Base-by-base conservation (phyloP, 2,329 filamentous ascomycete genomes). In the Calonectria leucothoes region DNA sequence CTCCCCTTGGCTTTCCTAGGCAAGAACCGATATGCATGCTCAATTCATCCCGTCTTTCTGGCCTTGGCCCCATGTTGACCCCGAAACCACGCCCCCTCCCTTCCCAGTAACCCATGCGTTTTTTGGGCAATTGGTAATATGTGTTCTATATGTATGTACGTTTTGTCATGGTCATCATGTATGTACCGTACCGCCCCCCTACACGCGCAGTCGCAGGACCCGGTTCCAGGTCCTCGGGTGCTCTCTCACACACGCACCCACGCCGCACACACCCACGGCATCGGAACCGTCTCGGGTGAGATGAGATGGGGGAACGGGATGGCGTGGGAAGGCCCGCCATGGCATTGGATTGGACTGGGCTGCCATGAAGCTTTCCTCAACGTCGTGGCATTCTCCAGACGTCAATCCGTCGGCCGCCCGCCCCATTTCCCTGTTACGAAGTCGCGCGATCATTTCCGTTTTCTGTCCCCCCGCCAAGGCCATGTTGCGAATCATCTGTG, bases 151-250 rank as follows among this genome's bases (percentile, higher is more conserved):
- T 61, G 52, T 69, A 61, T 45, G 66, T 49, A 51, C 39, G 52
- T 67, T 31, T 67, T n/a, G 48, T 23, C 31, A 63, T 63, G 57
- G 35, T 63, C 52, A 63, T 63, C 35, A 63, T 63, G 51, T 61
- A 49, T 45, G 33, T 52, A 33, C 51, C 17, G 52, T 48, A 25
- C 37, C 52, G 25, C 37, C 51, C 52, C 48, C 52, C 31, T 57
- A 57, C 52, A 57, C 66, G 66, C 37, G 29, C 37, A 42, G 25
- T 68, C 51, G 69, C 69, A 71, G 70, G 70, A 57, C 64, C 70
- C 70, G 70, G 70, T 72, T 67, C 70, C 70, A 72, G 48, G 70
- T 72, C 70, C 70, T 57, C 70, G 70, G 69, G 52, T 49, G 45
- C 45, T 23, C 31, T 69, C 66, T 61, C 66, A 61, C 69, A 68